Percentiles rank a stretch among this genome's conserved stretches.
These are phyloP conservation scores for Tolypocladium paradoxum DNA, from an alignment of 2,329 filamentous ascomycete species.

Conservation along the genomic window DNA sequence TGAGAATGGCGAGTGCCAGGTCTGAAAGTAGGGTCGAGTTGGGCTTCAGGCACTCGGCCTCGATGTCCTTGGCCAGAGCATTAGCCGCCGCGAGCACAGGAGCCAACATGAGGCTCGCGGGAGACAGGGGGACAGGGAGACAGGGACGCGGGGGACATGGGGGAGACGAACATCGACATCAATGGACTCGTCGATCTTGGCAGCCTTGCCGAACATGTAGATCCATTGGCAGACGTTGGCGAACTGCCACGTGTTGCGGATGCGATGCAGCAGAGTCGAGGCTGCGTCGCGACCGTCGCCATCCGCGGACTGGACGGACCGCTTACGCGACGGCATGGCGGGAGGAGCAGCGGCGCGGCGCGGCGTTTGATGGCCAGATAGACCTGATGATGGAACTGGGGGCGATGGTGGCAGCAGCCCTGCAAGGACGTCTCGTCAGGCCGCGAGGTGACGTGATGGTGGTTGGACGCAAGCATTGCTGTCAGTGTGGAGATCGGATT, in stretches of 20 bases:
- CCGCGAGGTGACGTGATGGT: not conserved
- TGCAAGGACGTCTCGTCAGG: not conserved
- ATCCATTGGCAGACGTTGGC: constrained; percentile 91
- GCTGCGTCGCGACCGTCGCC: not conserved
- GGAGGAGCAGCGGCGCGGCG: not conserved
- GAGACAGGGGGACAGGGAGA: not conserved
- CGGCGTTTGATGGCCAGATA: not conserved
- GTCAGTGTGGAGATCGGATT: not conserved
- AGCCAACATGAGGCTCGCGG: not conserved
- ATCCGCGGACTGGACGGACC: not conserved
- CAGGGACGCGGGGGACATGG: not conserved
- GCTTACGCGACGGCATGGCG: constrained; percentile 7
- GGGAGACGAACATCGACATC: constrained; percentile 66
- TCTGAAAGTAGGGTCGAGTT: constrained; percentile 64
- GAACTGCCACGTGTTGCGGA: constrained; percentile 93
- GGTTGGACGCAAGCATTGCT: not conserved
- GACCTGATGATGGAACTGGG: not conserved
- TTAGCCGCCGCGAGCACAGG: not conserved
- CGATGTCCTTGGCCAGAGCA: constrained; percentile 56
- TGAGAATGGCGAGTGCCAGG: constrained; percentile 78
- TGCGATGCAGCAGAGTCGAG: constrained; percentile 42
- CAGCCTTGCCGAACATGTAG: constrained; percentile 74
- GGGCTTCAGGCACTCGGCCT: constrained; percentile 77
- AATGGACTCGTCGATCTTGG: constrained; percentile 82
- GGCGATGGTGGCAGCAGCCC: not conserved